Percentiles rank a stretch among this genome's conserved stretches.
Conservation (phyloP, 2,329 filamentous ascomycete genomes). For the Trichoderma sp. region DNA sequence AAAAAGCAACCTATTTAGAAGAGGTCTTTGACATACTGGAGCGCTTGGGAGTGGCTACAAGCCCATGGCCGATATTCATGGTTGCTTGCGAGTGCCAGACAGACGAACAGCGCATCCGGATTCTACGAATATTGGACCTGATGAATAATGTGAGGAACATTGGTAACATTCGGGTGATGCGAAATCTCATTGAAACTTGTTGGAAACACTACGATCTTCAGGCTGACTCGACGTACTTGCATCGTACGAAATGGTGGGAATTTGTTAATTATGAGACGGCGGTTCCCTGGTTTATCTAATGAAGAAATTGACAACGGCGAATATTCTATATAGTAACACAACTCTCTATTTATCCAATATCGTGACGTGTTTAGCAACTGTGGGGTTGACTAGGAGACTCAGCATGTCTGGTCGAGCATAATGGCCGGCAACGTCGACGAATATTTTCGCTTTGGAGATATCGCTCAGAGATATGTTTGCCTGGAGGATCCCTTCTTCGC, state of each 20-base stretch:
- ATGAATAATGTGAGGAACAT: constrained; percentile 44
- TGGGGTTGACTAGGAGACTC: constrained; percentile 49
- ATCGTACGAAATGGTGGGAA: constrained; percentile 17
- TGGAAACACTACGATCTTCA: constrained; percentile 46
- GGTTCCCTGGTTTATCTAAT: constrained; percentile 19
- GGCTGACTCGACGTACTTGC: constrained; percentile 34
- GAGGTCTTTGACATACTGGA: constrained; percentile 37
- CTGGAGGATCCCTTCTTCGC: constrained; percentile 45
- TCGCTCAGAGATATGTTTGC: constrained; percentile 48
- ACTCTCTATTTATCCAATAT: not conserved
- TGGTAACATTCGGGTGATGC: constrained; percentile 44
- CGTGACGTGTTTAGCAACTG: constrained; percentile 1
- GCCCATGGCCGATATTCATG: constrained; percentile 49
- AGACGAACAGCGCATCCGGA: constrained; percentile 40
- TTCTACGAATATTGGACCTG: constrained; percentile 40
- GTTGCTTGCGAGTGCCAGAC: constrained; percentile 43
- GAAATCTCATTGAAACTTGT: constrained; percentile 41
- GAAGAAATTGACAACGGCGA: not conserved
- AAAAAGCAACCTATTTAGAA: constrained; percentile 28
- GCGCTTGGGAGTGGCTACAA: constrained; percentile 42
- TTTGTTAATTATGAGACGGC: constrained; percentile 17
- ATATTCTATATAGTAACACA: not conserved
- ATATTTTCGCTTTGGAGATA: constrained; percentile 43
- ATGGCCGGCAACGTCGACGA: constrained; percentile 36
- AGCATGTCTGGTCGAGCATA: constrained; percentile 56